These are phyloP conservation scores for Cyberlindnera bimundalis DNA, from an alignment of 805 yeast genomes.

Conservation along the genomic window DNA sequence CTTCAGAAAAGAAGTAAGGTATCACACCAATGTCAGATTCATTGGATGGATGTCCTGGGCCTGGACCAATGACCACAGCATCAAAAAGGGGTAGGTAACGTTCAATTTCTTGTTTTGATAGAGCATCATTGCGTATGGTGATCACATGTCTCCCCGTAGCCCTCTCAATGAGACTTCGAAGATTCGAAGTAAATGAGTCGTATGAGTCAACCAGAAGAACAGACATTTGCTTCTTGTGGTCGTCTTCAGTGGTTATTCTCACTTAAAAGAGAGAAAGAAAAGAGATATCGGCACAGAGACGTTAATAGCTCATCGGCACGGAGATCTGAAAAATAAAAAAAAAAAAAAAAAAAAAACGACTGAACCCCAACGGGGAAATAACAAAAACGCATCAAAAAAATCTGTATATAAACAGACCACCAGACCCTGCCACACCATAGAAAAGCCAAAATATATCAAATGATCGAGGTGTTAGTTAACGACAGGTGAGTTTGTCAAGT, in stretches of 20 bases:
- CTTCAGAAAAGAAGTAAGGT: constrained; percentile 45
- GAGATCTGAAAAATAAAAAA: background rate
- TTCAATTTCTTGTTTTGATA: constrained; percentile 35
- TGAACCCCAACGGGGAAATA: background rate
- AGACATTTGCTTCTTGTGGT: constrained; percentile 33
- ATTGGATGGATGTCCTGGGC: constrained; percentile 86
- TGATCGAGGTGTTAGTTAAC: constrained; percentile 73
- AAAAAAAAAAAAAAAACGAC: constrained; percentile 1
- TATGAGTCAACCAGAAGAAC: constrained; percentile 85
- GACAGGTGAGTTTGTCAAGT: constrained; percentile 45
- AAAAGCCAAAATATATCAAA: too few species aligned
- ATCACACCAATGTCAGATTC: constrained; percentile 71
- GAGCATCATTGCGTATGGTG: constrained; percentile 36
- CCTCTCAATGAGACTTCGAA: constrained; percentile 55
- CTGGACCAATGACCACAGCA: constrained; percentile 89
- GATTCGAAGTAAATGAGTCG: constrained; percentile 90
- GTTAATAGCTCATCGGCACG: too few species aligned
- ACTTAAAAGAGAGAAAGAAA: too few species aligned
- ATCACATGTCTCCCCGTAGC: constrained; percentile 41
- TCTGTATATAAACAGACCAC: too few species aligned
- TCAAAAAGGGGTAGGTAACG: constrained; percentile 52
- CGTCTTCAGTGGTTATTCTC: too few species aligned
- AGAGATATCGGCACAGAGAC: too few species aligned
- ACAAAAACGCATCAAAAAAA: too few species aligned
- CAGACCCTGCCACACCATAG: too few species aligned